These are phyloP conservation scores for Cladosporium austrohemisphaericum DNA, from an alignment of 2,329 filamentous ascomycete genomes.

Conservation along the genomic window DNA sequence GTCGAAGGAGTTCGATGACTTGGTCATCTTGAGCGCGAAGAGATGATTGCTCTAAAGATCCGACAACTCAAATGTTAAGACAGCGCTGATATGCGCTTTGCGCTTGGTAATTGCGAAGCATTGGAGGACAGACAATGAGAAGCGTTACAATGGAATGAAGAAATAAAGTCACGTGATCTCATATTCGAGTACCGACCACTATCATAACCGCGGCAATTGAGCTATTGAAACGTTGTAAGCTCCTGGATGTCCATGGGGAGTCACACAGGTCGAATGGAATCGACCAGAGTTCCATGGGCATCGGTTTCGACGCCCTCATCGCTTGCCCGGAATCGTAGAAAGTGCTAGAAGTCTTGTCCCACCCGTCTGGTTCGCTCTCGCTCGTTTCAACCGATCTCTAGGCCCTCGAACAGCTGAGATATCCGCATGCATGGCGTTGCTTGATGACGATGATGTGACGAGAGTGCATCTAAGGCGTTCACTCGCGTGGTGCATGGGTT, in stretches of 20 bases:
- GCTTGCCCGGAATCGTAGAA: not conserved
- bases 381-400: not conserved
- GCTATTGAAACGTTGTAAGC: not conserved
- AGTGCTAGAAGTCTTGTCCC: slow-evolving; percentile 11
- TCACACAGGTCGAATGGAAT: too few species aligned
- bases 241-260: not conserved
- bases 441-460: slow-evolving; percentile 1
- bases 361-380: slow-evolving; percentile 1
- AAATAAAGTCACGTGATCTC: not conserved
- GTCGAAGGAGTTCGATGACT: slow-evolving; percentile 16
- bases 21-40: slow-evolving; percentile 23
- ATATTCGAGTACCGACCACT: not conserved
- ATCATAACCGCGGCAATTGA: not conserved
- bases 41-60: not conserved
- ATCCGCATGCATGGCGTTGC: not conserved
- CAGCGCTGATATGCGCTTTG: not conserved
- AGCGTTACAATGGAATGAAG: not conserved
- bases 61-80: too few species aligned
- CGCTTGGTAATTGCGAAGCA: not conserved
- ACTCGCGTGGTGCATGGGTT: not conserved
- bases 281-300: not conserved
- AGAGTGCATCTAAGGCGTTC: not conserved
- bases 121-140: too few species aligned
- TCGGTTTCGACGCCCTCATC: not conserved
- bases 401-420: not conserved